phyloP scores from a whole-genome alignment of 495 filamentous ascomycete species.

The Xylaria bambusicola region DNA sequence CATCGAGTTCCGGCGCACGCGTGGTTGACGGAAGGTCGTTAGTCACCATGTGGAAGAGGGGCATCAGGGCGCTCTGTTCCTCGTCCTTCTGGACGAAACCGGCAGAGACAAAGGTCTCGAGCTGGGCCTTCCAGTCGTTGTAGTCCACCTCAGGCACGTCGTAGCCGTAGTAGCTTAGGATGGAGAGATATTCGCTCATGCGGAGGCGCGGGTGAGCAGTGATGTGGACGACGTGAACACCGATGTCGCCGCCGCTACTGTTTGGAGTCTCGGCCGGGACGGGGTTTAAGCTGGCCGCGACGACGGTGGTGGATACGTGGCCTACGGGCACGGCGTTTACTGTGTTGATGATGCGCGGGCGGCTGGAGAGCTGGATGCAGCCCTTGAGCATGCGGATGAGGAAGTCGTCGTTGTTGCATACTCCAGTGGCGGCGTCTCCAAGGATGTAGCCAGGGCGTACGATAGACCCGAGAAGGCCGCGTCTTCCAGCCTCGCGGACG shows the following conservation, averaged over 20 bases:
- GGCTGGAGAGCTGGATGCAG: slow-evolving; percentile 72
- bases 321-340: slow-evolving; percentile 89
- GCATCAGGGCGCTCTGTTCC: slow-evolving; percentile 75
- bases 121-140: slow-evolving; percentile 43
- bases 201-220: slow-evolving; percentile 78
- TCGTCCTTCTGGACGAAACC: slow-evolving; percentile 52
- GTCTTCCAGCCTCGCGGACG: slow-evolving; percentile 74
- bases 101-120: slow-evolving; percentile 48
- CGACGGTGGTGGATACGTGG: slow-evolving; percentile 77
- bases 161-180: slow-evolving; percentile 79
- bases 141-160: slow-evolving; percentile 70
- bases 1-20: slow-evolving; percentile 78
- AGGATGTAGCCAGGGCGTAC: slow-evolving; percentile 85
- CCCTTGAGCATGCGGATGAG: slow-evolving; percentile 86
- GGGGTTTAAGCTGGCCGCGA: slow-evolving; percentile 66
- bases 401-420: slow-evolving; percentile 88
- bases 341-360: slow-evolving; percentile 81
- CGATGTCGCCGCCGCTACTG: too few species aligned
- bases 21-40: slow-evolving; percentile 76
- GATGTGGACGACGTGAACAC: slow-evolving; percentile 63
- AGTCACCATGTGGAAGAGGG: slow-evolving; percentile 82
- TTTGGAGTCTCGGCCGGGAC: too few species aligned
- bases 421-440: slow-evolving; percentile 75
- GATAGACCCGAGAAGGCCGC: slow-evolving; percentile 76
- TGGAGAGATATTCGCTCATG: slow-evolving; percentile 74